Conservation (phyloP, 2,329 filamentous ascomycete genomes). For the Grosmannia penicillata region DNA sequence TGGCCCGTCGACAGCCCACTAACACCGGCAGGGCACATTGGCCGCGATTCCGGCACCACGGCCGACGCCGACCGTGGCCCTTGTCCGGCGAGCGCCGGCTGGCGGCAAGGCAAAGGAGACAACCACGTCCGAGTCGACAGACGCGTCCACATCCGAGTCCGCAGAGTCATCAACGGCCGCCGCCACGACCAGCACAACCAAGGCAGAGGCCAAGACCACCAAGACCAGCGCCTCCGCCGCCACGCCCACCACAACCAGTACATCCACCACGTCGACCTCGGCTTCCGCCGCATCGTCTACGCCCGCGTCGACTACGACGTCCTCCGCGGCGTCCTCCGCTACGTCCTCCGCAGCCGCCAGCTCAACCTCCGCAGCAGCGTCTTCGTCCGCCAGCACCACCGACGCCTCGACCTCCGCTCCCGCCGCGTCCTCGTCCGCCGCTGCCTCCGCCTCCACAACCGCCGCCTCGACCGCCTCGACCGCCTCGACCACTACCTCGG, state of each 20-base stretch:
- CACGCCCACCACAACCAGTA: not conserved
- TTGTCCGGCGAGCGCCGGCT: too few relatives aligned
- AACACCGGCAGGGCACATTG: too few relatives aligned
- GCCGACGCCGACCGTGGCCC: too few relatives aligned
- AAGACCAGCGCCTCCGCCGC: too few relatives aligned
- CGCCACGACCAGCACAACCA: not conserved
- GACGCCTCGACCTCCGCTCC: not conserved
- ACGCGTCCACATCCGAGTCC: not conserved
- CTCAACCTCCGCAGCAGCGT: not conserved
- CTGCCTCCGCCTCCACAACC: not conserved
- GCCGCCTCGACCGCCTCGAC: not conserved
- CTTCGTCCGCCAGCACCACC: not conserved
- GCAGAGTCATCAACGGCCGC: not conserved
- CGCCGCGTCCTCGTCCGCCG: not conserved
- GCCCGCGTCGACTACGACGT: not conserved
- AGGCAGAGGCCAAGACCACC: not conserved
- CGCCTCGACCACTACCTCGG: not conserved
- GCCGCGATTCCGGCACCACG: too few relatives aligned
- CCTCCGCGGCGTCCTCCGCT: too few relatives aligned
- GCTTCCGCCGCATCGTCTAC: not conserved
- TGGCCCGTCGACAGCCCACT: too few relatives aligned
- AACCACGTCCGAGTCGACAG: not conserved
- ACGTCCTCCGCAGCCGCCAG: not conserved
- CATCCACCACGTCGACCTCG: not conserved
- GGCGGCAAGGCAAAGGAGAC: too few relatives aligned